A percentile compares a stretch with the other conserved stretches of the same genome.
Conservation (phyloP, 441 rosid genomes). For the Erodium texanum region DNA sequence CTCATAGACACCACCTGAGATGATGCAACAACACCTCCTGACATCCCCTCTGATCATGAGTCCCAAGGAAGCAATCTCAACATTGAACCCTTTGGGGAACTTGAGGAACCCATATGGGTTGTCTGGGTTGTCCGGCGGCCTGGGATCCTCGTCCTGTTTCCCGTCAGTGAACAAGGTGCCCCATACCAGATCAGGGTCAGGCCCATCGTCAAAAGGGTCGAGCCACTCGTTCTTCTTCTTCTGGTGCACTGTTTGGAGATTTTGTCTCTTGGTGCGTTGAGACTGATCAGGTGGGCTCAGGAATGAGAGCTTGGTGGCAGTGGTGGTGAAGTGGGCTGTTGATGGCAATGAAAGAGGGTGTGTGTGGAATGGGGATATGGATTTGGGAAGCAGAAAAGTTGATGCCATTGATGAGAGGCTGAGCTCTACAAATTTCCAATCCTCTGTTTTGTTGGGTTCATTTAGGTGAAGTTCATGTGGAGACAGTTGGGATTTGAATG, state of each 20-base stretch:
- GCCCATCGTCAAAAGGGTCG: slow-evolving; percentile 72
- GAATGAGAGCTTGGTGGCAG: slow-evolving; percentile 11
- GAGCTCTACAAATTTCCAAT: not conserved
- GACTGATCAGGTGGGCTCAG: slow-evolving; percentile 23
- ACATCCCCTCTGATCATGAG: slow-evolving; percentile 88
- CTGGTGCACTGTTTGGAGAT: slow-evolving; percentile 22
- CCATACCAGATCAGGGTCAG: slow-evolving; percentile 61
- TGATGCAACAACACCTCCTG: slow-evolving; percentile 71
- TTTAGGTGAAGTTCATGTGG: not conserved
- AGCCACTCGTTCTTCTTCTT: slow-evolving; percentile 61
- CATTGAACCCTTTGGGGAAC: slow-evolving; percentile 67
- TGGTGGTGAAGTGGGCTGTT: slow-evolving; percentile 17
- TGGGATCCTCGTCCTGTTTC: slow-evolving; percentile 82
- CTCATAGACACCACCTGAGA: slow-evolving; percentile 92
- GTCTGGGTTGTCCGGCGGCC: slow-evolving; percentile 67
- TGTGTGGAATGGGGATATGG: slow-evolving; percentile 36
- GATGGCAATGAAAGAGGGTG: slow-evolving; percentile 31
- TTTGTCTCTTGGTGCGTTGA: slow-evolving; percentile 21
- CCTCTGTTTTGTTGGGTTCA: not conserved
- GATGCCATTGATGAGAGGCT: slow-evolving; percentile 40
- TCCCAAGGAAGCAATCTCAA: slow-evolving; percentile 67
- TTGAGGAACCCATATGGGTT: slow-evolving; percentile 88
- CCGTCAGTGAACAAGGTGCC: slow-evolving; percentile 73
- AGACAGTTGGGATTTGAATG: slow-evolving; percentile 25
- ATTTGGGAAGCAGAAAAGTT: slow-evolving; percentile 41